Percentiles rank a stretch among this genome's conserved stretches.
These are phyloP conservation scores for Eucalyptus sp. DNA, from an alignment of 345 rosid species.

Conservation along the genomic window DNA sequence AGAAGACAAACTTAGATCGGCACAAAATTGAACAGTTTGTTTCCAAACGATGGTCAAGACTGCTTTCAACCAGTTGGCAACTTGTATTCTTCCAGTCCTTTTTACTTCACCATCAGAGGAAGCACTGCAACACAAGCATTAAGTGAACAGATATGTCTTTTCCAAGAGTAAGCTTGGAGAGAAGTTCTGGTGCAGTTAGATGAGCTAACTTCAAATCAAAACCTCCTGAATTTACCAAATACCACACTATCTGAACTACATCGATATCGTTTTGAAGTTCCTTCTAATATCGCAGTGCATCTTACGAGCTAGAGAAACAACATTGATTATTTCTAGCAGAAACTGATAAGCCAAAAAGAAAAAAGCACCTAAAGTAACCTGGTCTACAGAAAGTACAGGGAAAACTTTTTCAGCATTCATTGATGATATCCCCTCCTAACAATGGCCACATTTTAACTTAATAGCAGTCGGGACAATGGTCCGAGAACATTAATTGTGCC, in stretches of 20 bases:
- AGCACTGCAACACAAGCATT: neutral
- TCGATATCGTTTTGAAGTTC: neutral
- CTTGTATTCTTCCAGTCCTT: neutral
- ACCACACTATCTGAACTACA: neutral
- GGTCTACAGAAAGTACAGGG: neutral
- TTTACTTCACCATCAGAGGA: neutral
- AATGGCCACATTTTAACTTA: neutral
- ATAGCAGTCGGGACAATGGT: neutral
- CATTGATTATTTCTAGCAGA: neutral
- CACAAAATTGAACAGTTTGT: neutral
- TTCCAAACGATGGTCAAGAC: neutral
- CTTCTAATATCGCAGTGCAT: neutral
- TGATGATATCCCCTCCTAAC: neutral
- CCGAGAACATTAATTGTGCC: neutral
- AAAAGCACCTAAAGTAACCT: neutral
- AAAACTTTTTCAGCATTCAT: neutral
- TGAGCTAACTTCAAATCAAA: neutral
- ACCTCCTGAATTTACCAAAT: neutral
- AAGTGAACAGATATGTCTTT: neutral
- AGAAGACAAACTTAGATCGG: neutral
- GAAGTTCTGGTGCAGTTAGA: neutral
- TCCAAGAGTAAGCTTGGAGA: neutral
- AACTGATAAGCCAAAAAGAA: neutral
- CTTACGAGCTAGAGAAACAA: neutral
- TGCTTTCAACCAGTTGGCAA: neutral